phyloP scores from a whole-genome alignment of 441 rosid species.

The Eutrema salsugineum region DNA sequence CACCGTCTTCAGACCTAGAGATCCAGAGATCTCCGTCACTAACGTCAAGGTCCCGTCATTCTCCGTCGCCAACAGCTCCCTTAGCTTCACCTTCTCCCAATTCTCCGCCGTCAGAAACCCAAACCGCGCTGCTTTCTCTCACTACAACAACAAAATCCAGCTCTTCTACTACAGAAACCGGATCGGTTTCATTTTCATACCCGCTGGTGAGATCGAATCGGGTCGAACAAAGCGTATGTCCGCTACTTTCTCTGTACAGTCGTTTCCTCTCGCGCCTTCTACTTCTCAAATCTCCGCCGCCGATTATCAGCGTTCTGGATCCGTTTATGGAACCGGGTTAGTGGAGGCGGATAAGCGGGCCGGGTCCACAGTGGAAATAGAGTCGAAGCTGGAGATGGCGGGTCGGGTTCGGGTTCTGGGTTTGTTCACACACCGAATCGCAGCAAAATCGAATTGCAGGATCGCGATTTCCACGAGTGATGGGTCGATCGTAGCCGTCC shows the following conservation, averaged over 20 bases:
- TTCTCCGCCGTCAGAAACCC: conserved; percentile 79
- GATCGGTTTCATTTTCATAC: conserved; percentile 83
- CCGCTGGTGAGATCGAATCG: conserved; percentile 79
- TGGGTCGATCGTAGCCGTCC: conserved; percentile 80
- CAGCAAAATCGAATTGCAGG: conserved; percentile 51
- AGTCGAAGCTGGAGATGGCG: conserved; percentile 64
- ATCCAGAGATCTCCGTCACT: conserved; percentile 74
- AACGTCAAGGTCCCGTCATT: conserved; percentile 87
- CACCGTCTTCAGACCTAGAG: conserved; percentile 79
- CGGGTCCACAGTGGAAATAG: conserved; percentile 79
- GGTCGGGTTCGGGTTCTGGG: conserved; percentile 84
- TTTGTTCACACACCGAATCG: conserved; percentile 66
- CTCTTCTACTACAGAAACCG: conserved; percentile 76
- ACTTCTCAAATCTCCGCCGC: neutral
- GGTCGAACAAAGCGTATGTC: conserved; percentile 78
- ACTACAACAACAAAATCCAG: conserved; percentile 80
- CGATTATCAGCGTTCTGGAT: conserved; percentile 16
- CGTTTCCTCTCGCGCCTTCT: conserved; percentile 52
- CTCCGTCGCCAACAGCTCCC: conserved; percentile 68
- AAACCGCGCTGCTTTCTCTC: conserved; percentile 70
- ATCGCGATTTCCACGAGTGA: conserved; percentile 61
- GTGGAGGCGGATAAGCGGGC: conserved; percentile 30
- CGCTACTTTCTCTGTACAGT: conserved; percentile 64
- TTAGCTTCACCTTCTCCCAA: conserved; percentile 77
- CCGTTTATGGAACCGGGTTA: conserved; percentile 20